Base-by-base conservation (phyloP, 2,329 filamentous ascomycete species). In the Neopestalotiopsis sp. region DNA sequence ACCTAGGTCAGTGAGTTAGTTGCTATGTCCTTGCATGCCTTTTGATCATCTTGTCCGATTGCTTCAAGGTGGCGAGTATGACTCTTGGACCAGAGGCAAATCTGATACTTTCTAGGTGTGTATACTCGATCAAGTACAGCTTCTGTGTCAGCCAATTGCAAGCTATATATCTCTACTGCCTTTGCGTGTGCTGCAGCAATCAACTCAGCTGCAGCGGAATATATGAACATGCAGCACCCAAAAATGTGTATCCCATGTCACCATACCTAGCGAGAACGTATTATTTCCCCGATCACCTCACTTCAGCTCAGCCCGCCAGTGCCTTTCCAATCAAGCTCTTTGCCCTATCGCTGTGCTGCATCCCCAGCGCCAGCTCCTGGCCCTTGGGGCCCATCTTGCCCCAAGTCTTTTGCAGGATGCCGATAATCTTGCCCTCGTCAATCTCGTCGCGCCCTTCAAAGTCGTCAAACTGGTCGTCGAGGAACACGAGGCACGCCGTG, bases 401-500 rank as follows among this genome's bases (percentile, higher is more conserved):
- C 91, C 91, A 94, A 14, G 91, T 93, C 86, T 94, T 94, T 73
- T 83, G 83, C 78, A 94, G 77, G 72, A 94, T 93, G 20, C 81
- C 82, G 24, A 95, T 78, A 69, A 94, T 89, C 85, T 96, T 97
- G 65, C 90, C 91, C 81, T 95, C 92, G 75, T 94, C 92, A 17
- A 86, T 78, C 67, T 90, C 86, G 34, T 88, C 86, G 77, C 86
- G 84, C 73, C 79, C 85, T 83, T 94, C 91, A 80, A 96, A 97
- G 65, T 87, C 88, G 75, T 95, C 94, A 71, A 97, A 92, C 77
- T 96, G 92, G 77, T 95, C 93, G 77, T 96, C 94, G 72, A 97
- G 81, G 78, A 97, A 97, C 34, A 97, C 94, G 67, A 97, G 81
- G 77, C 94, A 97, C 3, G 94, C 94, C 60, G 94, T 92, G 81